phyloP scores from a whole-genome alignment of 345 rosid genomes.

The Eucalyptus pauciflora region DNA sequence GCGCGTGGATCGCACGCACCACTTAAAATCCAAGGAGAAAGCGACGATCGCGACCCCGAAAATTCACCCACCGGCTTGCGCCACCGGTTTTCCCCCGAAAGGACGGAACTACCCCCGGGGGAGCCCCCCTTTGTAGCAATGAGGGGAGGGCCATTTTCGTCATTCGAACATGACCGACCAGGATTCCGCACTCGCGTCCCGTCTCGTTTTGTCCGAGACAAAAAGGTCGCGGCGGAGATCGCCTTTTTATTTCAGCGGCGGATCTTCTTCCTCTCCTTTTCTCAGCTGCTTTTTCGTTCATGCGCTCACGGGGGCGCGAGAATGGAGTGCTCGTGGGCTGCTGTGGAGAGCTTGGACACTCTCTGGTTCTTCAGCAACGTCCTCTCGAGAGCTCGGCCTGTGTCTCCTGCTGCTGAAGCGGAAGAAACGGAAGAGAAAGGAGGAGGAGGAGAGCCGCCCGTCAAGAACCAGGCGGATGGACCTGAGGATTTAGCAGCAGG shows the following conservation, averaged over 20 bases:
- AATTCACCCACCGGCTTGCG: neutral
- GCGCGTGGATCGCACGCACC: neutral
- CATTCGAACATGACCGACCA: neutral
- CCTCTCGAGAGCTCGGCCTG: neutral
- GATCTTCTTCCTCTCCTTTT: neutral
- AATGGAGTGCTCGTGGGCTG: neutral
- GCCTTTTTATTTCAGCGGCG: neutral
- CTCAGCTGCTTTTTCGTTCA: neutral
- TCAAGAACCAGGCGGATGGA: neutral
- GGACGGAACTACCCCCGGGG: neutral
- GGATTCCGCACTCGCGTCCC: neutral
- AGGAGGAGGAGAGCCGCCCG: neutral
- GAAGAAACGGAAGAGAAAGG: neutral
- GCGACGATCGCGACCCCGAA: neutral
- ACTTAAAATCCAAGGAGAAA: neutral
- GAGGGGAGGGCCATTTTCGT: neutral
- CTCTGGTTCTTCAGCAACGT: conserved; percentile 15
- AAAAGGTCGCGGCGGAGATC: neutral
- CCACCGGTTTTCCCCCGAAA: neutral
- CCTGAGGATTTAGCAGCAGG: neutral
- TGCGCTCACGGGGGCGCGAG: neutral
- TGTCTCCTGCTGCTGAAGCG: neutral
- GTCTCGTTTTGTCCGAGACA: neutral
- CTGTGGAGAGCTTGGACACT: neutral
- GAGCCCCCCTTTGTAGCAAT: fast-evolving